These are phyloP conservation scores for Verticillium alfalfae DNA, from an alignment of 2,329 filamentous ascomycete species.

Conservation along the genomic window DNA sequence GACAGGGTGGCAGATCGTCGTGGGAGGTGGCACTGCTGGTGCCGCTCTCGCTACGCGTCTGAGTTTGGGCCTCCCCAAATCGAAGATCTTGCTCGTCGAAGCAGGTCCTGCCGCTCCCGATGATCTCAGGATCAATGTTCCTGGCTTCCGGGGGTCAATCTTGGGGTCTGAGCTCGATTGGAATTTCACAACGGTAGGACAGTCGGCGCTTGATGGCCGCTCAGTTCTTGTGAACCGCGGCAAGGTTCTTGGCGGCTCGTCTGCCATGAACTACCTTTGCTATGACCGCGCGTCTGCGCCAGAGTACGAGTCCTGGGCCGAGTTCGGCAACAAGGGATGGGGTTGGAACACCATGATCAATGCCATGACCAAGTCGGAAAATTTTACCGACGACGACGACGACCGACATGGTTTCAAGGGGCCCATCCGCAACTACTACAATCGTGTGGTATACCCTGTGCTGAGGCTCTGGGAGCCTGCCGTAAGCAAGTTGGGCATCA, in stretches of 20 bases:
- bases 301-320: slow-evolving; percentile 30
- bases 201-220: slow-evolving; percentile 30
- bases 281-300: slow-evolving; percentile 27
- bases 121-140: slow-evolving; percentile 23
- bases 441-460: slow-evolving; percentile 6
- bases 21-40: slow-evolving; percentile 7
- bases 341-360: slow-evolving; percentile 27
- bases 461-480: slow-evolving; percentile 9
- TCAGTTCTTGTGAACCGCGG: slow-evolving; percentile 36
- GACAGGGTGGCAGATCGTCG: slow-evolving; percentile 7
- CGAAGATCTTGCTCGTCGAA: slow-evolving; percentile 22
- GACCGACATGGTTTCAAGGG: slow-evolving; percentile 13
- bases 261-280: slow-evolving; percentile 37
- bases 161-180: slow-evolving; percentile 27
- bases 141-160: slow-evolving; percentile 21
- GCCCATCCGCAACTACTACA: slow-evolving; percentile 13
- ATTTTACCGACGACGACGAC: slow-evolving; percentile 15
- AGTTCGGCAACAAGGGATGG: slow-evolving; percentile 28
- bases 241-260: slow-evolving; percentile 42
- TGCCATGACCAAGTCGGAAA: slow-evolving; percentile 20
- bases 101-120: slow-evolving; percentile 19
- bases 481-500: slow-evolving; percentile 2
- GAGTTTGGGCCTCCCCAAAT: slow-evolving; percentile 19
- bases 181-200: slow-evolving; percentile 36
- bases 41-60: slow-evolving; percentile 16